Conservation (phyloP, 2,329 filamentous ascomycete species). For the Ceratocystis albifundus region DNA sequence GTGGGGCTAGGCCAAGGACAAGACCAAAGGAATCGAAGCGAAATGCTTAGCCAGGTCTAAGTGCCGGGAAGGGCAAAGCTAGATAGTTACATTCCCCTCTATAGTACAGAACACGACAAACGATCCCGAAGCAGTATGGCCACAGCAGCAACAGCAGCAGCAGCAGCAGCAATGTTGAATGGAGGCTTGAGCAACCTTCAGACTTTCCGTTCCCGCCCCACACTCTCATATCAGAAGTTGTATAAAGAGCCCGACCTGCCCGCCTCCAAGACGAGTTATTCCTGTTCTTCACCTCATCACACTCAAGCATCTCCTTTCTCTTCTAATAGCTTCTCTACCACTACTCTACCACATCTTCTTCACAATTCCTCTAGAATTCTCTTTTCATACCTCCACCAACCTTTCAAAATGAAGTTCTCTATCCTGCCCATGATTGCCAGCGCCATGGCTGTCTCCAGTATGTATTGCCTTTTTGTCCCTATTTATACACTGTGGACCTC, state of each 20-base stretch:
- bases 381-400: slow-evolving; percentile 1
- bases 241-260: background rate
- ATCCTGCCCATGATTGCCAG: slow-evolving; percentile 33
- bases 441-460: slow-evolving; percentile 32
- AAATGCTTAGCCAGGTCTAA: background rate
- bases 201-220: background rate
- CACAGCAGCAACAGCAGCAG: background rate
- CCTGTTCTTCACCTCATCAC: slow-evolving; percentile 1
- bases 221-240: background rate
- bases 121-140: too few species aligned
- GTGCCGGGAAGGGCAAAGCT: background rate
- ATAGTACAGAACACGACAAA: background rate
- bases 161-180: background rate
- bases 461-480: slow-evolving; percentile 19
- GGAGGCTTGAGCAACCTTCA: background rate
- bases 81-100: background rate
- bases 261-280: background rate
- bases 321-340: slow-evolving; percentile 1
- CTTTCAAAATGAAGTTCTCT: slow-evolving; percentile 36
- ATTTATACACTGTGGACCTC: background rate
- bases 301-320: background rate
- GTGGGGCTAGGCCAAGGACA: background rate
- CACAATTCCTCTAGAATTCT: slow-evolving; percentile 2
- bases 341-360: background rate
- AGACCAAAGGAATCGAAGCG: too few species aligned